Evolutionary conservation across 495 filamentous ascomycete species (phyloP).

Genomic region (Durotheca rogersii): DNA sequence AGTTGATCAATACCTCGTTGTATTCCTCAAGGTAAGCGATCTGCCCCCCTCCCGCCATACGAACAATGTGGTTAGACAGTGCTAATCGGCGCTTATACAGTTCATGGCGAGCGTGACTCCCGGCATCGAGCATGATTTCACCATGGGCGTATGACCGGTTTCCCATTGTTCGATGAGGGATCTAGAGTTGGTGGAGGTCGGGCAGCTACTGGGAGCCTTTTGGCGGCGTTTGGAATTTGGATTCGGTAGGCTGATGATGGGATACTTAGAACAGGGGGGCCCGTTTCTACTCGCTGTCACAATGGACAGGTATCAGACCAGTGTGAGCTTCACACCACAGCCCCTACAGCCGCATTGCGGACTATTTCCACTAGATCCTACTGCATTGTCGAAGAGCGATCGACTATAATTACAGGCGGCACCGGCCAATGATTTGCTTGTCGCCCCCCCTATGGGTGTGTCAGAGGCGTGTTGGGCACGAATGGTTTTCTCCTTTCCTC

Average conservation of each 20-base stretch:
- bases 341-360: not conserved
- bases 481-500: too few species aligned
- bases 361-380: not conserved
- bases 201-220: conserved; percentile 2
- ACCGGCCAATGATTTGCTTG: too few species aligned
- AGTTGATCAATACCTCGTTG: conserved; percentile 96
- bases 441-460: too few species aligned
- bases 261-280: conserved; percentile 20
- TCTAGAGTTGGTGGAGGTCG: too few species aligned
- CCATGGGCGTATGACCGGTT: conserved; percentile 83
- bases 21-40: conserved; percentile 74
- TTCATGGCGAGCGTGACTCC: conserved; percentile 97
- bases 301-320: conserved; percentile 13
- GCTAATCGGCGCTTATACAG: conserved; percentile 41
- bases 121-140: conserved; percentile 97
- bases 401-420: not conserved
- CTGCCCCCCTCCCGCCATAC: not conserved
- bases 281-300: conserved; percentile 13
- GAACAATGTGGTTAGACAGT: not conserved
- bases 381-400: not conserved
- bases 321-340: not conserved
- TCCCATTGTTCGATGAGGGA: too few species aligned
- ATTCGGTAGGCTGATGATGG: conserved; percentile 9
- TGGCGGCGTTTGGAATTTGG: conserved; percentile 21
- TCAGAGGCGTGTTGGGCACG: too few species aligned